Base-by-base conservation (phyloP, 495 filamentous ascomycete genomes). In the Penicillium psychrofluorescens region DNA sequence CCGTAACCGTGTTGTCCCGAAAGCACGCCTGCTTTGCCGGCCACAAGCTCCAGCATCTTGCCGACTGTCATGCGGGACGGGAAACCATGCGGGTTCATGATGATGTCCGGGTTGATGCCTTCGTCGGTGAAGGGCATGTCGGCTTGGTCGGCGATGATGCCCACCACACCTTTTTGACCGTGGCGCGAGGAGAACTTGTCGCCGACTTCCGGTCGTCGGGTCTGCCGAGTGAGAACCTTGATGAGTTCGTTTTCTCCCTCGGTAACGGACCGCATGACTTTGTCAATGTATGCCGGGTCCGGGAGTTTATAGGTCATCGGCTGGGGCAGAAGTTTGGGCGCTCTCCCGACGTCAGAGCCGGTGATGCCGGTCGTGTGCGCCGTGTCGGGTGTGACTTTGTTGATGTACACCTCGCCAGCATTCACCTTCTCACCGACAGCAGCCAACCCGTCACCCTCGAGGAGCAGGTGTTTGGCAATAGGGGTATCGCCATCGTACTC, bases 31-130 rank as follows among this genome's bases (percentile, higher is more conserved):
- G 94, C 91, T 65, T 99, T 99, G 38, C 94, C 94, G 1, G 91
- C 85, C 10, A 99, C 75, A 35, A 95, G 83, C 63, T 99, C 92
- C 40, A 99, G 75, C 75, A 99, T 88, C 63, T 99, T 97, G 8
- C 94, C 92, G 51, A 99, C 94, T 38, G 92, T 99, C 92, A 99
- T 99, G 61, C 92, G 92, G 9, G 90, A 96, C 7, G 92, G 92
- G 76, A 99, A 97, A 79, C 94, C 92, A 67, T 99, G 92, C 1
- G 92, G 92, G 70, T 99, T 99, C 94, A 99, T 99, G 80, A 99
- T 99, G 56, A 99, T 92, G 62, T 99, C 92, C 0, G 92, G 92
- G 33, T 78, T 79, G 49, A 99, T 83, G 4, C 92, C 94, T 32
- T 77, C 71, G 64, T 97, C 91, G 8, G 85, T 84, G 68, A 99